Base-by-base conservation (phyloP, 306 rosid genomes). In the Purshia tridentata region DNA sequence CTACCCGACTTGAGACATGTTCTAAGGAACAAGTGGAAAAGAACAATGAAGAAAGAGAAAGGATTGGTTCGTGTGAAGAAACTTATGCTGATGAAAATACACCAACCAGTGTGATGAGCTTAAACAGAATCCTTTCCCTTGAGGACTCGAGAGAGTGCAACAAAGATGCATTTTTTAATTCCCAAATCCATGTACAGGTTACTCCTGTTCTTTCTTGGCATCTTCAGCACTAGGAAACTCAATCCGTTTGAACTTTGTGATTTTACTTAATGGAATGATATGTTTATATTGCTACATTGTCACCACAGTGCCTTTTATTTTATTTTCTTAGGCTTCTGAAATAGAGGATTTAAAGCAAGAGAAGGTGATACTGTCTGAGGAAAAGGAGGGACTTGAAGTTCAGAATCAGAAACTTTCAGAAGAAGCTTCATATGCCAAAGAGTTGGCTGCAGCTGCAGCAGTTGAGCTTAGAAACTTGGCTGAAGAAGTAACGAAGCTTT, bases 351-450 rank as follows among this genome's bases (percentile, higher is more conserved):
- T 92, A 80, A 89, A 83, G 84, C 92, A 86, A 86, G 96, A 92
- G 74, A 88, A 84, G 55, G 88, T 89, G 83, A 76, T 81, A 62
- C 78, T 88, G 76, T 67, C 78, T 50, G 96, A 89, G 84, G 93
- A 89, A 77, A 86, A 83, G 76, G 96, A 88, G 14, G 88, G 91
- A 48, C 90, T 92, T 71, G 90, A 86, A 78, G 85, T 92, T 82
- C 90, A 90, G 79, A 86, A 83, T 73, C 83, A 10, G 77, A 92
- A 88, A 78, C 87, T 92, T 46, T 83, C 89, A 11, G 92, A 89
- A 80, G 98, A 92, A 85, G 90, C 96, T 66, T 88, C 96, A 46
- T 89, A 90, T 77, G 98, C 98, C 37, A 88, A 92, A 82, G 96
- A 92, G 87, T 81, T 92, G 80, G 96, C 98, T 68, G 77, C 94